Evolutionary conservation across 768 basidiomycete genomes (phyloP).

Genomic region (Cyclocybe aegerita): DNA sequence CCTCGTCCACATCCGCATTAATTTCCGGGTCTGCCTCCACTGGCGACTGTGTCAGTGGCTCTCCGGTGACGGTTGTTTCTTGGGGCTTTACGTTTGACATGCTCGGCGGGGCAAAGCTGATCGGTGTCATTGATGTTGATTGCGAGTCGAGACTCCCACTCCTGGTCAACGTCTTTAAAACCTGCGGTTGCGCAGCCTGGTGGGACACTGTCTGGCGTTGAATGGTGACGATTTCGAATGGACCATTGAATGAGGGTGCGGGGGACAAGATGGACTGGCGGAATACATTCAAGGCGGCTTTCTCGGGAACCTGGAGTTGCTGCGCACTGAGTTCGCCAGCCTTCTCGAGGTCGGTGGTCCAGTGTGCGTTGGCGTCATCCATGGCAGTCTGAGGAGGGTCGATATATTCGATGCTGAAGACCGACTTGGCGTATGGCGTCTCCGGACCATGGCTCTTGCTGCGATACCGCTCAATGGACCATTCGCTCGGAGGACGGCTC

Average conservation of each 20-base stretch:
- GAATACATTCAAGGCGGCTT: background rate
- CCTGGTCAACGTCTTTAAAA: conserved; percentile 14
- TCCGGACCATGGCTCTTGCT: no score
- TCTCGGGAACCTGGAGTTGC: background rate
- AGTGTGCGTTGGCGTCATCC: no score
- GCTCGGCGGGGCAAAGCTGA: background rate
- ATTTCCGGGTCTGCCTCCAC: background rate
- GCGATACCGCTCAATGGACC: conserved; percentile 3
- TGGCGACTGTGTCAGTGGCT: no score
- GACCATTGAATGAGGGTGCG: conserved; percentile 8
- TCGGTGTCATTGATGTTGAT: background rate
- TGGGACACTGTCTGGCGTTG: conserved; percentile 25
- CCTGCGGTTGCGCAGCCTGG: conserved; percentile 16
- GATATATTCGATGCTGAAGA: no score
- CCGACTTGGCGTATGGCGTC: background rate
- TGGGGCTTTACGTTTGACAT: no score
- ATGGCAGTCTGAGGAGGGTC: no score
- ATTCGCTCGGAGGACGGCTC: conserved; percentile 19
- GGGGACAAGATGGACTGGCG: conserved; percentile 11
- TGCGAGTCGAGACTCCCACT: no score
- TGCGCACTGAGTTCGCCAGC: no score
- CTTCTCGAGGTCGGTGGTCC: no score
- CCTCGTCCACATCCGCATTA: background rate
- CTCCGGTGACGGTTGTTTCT: no score
- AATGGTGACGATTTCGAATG: conserved; percentile 26